A percentile compares a stretch with the other conserved stretches of the same genome.
These are phyloP conservation scores for Penicillium nordicum DNA, from an alignment of 2,329 filamentous ascomycete genomes.

Conservation along the genomic window DNA sequence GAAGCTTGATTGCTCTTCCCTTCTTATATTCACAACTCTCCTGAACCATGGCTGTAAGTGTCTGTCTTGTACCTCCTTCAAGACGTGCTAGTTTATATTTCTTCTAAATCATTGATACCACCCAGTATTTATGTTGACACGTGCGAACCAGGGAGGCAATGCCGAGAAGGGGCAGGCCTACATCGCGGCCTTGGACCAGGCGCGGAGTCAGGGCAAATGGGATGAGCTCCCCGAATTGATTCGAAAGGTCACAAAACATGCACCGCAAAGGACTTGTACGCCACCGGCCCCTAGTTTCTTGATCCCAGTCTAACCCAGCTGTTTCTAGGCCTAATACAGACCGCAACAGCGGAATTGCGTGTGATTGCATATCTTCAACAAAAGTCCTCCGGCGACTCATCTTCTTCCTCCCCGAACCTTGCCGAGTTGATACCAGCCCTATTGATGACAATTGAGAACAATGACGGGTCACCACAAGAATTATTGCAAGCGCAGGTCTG, in stretches of 20 bases:
- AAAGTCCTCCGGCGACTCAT: constrained; percentile 29
- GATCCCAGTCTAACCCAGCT: constrained; percentile 20
- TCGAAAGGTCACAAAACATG: constrained; percentile 92
- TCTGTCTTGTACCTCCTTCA: background rate
- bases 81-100: constrained; percentile 5
- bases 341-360: constrained; percentile 66
- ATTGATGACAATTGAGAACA: constrained; percentile 56
- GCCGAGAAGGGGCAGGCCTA: constrained; percentile 78
- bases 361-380: constrained; percentile 55
- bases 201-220: constrained; percentile 87
- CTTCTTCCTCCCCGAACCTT: constrained; percentile 43
- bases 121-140: constrained; percentile 20
- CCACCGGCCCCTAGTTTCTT: constrained; percentile 10
- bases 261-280: constrained; percentile 77
- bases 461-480: constrained; percentile 53
- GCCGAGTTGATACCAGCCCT: constrained; percentile 41
- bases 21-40: constrained; percentile 15
- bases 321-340: constrained; percentile 61
- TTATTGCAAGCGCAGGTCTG: constrained; percentile 76
- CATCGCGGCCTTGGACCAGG: constrained; percentile 75
- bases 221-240: constrained; percentile 79
- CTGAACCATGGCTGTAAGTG: constrained; percentile 25
- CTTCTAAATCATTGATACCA: constrained; percentile 11
- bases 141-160: constrained; percentile 43
- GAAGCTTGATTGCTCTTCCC: constrained; percentile 11